Evolutionary conservation across 805 yeast genomes (phyloP).

Genomic region (Teunomyces aglyptinius): DNA sequence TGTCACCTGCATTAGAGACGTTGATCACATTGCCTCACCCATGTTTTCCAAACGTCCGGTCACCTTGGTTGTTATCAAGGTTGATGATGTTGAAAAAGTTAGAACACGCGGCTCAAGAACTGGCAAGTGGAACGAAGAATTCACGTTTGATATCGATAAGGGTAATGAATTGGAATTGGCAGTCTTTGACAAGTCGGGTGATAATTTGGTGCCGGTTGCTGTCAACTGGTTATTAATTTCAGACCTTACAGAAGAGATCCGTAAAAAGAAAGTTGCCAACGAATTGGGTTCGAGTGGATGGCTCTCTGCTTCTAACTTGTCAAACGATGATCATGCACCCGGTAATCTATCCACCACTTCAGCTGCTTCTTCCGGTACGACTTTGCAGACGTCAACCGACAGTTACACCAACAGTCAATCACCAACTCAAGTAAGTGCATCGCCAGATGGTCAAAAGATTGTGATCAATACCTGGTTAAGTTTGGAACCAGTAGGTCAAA

Average conservation of each 20-base stretch:
- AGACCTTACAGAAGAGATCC: slow-evolving; percentile 91
- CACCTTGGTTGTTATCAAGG: slow-evolving; percentile 69
- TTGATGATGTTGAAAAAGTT: slow-evolving; percentile 85
- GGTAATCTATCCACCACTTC: neutral
- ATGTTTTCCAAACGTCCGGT: slow-evolving; percentile 78
- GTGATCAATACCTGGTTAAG: slow-evolving; percentile 81
- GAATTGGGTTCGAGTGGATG: slow-evolving; percentile 75
- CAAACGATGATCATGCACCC: slow-evolving; percentile 11
- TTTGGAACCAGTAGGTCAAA: slow-evolving; percentile 92
- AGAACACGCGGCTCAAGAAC: slow-evolving; percentile 71
- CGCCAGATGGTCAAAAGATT: slow-evolving; percentile 23
- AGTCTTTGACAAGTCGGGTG: slow-evolving; percentile 77
- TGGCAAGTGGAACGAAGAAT: slow-evolving; percentile 83
- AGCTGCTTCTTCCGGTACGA: neutral
- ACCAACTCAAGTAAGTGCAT: neutral
- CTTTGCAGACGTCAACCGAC: neutral
- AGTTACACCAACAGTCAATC: neutral
- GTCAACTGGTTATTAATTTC: slow-evolving; percentile 86
- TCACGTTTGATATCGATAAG: slow-evolving; percentile 76
- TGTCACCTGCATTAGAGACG: slow-evolving; percentile 78
- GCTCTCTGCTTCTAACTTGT: slow-evolving; percentile 73
- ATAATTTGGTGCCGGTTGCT: slow-evolving; percentile 78
- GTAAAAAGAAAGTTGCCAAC: slow-evolving; percentile 81
- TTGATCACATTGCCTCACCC: slow-evolving; percentile 89
- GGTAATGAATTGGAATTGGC: slow-evolving; percentile 91